Percentiles rank a stretch among this genome's conserved stretches.
These are phyloP conservation scores for Aurantiochytrium sp. DNA, from an alignment of 108 stramenopile species.

Conservation along the genomic window DNA sequence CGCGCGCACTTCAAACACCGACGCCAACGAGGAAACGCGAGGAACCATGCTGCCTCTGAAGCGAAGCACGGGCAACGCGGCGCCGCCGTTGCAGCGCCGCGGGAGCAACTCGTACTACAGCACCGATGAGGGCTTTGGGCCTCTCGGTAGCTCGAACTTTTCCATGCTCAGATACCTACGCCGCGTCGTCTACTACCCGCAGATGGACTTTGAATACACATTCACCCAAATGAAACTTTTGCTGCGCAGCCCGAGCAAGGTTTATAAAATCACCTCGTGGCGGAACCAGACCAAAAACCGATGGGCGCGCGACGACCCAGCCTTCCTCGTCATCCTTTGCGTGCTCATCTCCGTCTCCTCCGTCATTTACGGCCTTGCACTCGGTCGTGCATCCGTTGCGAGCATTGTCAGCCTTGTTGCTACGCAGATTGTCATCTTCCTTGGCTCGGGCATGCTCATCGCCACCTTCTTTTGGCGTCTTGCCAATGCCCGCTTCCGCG, in stretches of 20 bases:
- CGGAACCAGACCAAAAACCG: conserved; percentile 73
- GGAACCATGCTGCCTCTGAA: too few species aligned
- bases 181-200: conserved; percentile 23
- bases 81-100: too few species aligned
- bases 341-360: conserved; percentile 65
- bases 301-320: conserved; percentile 97
- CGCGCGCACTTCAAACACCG: too few species aligned
- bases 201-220: conserved; percentile 39
- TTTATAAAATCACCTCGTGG: conserved; percentile 27
- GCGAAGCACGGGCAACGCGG: too few species aligned
- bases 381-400: conserved; percentile 46
- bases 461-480: conserved; percentile 37
- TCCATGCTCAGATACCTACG: conserved; percentile 30
- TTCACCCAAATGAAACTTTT: conserved; percentile 29
- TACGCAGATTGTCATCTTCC: conserved; percentile 35
- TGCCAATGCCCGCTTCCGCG: conserved; percentile 39
- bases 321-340: conserved; percentile 78
- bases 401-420: conserved; percentile 37
- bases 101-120: background rate
- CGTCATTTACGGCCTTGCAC: conserved; percentile 56
- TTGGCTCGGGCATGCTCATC: conserved; percentile 44
- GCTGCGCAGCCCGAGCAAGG: conserved; percentile 17
- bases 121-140: background rate
- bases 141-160: background rate
- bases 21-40: too few species aligned